These are phyloP conservation scores for Euphorbia tirucalli DNA, from an alignment of 345 rosid genomes.

Conservation along the genomic window DNA sequence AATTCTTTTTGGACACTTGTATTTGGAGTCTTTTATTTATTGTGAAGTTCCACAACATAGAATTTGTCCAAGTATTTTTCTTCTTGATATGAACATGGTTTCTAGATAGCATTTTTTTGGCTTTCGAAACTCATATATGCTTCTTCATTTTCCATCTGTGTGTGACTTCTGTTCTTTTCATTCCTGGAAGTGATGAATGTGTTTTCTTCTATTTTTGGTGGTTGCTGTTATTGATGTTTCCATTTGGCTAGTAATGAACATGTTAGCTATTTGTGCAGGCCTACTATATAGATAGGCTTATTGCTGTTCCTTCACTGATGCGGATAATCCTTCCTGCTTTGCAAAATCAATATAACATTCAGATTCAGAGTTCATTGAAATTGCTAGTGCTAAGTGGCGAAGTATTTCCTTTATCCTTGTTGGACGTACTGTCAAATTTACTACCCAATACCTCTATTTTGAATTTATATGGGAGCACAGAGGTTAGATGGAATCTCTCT, in stretches of 20 bases:
- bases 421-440: conserved; percentile 61
- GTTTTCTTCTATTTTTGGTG: neutral
- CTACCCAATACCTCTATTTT: conserved; percentile 67
- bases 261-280: conserved; percentile 45
- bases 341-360: conserved; percentile 39
- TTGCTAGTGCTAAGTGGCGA: conserved; percentile 87
- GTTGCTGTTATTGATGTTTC: conserved; percentile 6
- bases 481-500: conserved; percentile 49
- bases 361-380: conserved; percentile 53
- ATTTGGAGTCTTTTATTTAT: neutral
- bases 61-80: neutral
- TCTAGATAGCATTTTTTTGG: neutral
- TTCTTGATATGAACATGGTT: neutral
- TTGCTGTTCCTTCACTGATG: conserved; percentile 81
- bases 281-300: conserved; percentile 68
- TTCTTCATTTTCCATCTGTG: neutral
- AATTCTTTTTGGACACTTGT: neutral
- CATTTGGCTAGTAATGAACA: neutral
- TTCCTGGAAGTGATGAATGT: neutral
- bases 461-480: conserved; percentile 93
- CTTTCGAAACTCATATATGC: conserved; percentile 1
- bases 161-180: neutral
- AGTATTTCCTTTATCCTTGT: conserved; percentile 68
- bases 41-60: neutral
- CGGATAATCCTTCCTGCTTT: conserved; percentile 66